Evolutionary conservation across 1,139 yeast genomes (phyloP).

Genomic region (Meyerozyma guilliermondii): DNA sequence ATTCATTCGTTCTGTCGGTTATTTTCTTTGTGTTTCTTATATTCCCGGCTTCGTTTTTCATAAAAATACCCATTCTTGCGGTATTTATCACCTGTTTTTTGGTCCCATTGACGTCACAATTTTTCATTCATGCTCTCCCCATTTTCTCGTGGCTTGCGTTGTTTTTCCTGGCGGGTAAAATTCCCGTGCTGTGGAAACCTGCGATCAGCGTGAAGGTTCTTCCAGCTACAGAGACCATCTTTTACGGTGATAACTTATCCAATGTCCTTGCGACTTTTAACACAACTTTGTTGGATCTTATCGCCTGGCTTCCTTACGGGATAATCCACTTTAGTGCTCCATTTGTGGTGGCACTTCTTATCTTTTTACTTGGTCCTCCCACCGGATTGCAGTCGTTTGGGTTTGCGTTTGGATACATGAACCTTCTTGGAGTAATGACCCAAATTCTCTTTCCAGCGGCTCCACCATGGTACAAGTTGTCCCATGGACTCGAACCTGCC

Average conservation of each 20-base stretch:
- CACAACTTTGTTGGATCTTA: conserved; percentile 61
- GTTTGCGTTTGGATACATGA: conserved; percentile 97
- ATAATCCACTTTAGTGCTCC: conserved; percentile 86
- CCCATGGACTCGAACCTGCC: conserved; percentile 86
- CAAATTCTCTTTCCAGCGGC: conserved; percentile 92
- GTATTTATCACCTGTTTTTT: conserved; percentile 41
- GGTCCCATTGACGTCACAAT: conserved; percentile 73
- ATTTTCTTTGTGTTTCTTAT: conserved; percentile 49
- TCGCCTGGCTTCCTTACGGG: conserved; percentile 98
- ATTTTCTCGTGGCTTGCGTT: conserved; percentile 84
- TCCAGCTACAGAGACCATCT: conserved; percentile 90
- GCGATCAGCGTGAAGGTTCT: conserved; percentile 85
- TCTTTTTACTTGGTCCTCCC: conserved; percentile 92
- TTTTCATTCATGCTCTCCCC: conserved; percentile 82
- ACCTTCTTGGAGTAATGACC: conserved; percentile 74
- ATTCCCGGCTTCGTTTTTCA: conserved; percentile 46
- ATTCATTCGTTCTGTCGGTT: conserved; percentile 43
- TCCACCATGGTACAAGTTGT: conserved; percentile 95
- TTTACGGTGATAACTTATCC: conserved; percentile 90
- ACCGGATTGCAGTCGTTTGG: conserved; percentile 82
- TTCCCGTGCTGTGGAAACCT: conserved; percentile 77
- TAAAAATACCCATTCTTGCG: conserved; percentile 38
- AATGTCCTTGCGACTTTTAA: conserved; percentile 79
- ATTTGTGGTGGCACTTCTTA: conserved; percentile 72
- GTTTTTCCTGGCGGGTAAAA: conserved; percentile 73